A percentile compares a stretch with the other conserved stretches of the same genome.
Evolutionary conservation across 2,329 filamentous ascomycete genomes (phyloP).

Genomic region (Penicillium sp.): DNA sequence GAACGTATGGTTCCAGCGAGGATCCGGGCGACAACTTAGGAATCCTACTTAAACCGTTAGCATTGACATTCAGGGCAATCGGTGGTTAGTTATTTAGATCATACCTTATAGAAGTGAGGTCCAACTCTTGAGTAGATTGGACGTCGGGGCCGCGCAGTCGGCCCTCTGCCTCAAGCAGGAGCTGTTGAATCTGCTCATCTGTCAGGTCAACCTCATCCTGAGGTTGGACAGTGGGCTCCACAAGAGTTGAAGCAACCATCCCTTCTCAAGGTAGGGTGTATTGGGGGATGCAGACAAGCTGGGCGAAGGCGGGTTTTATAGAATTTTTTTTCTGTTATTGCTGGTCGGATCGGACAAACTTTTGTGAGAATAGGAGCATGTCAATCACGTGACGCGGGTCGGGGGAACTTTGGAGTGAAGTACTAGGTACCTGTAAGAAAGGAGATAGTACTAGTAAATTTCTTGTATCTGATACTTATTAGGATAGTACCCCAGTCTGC

Average conservation of each 20-base stretch:
- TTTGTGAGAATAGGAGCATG: conserved; percentile 12
- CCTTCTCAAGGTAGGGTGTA: conserved; percentile 16
- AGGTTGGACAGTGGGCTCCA: conserved; percentile 16
- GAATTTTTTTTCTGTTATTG: conserved; percentile 26
- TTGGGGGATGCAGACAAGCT: conserved; percentile 5
- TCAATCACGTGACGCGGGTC: conserved; percentile 1
- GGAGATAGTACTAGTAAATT: not conserved
- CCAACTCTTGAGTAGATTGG: conserved; percentile 20
- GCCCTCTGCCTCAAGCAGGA: conserved; percentile 66
- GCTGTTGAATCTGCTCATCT: conserved; percentile 66
- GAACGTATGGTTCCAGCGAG: conserved; percentile 59
- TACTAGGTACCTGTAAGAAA: not conserved
- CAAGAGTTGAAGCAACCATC: conserved; percentile 22
- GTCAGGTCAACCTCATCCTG: conserved; percentile 53
- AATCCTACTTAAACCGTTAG: conserved; percentile 41
- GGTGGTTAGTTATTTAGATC: not conserved
- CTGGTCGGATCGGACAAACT: conserved; percentile 27
- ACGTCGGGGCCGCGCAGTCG: conserved; percentile 51
- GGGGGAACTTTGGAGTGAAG: not conserved
- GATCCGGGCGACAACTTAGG: conserved; percentile 55
- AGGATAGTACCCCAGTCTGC: not conserved
- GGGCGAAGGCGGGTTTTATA: conserved; percentile 19
- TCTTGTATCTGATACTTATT: not conserved
- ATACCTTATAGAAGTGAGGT: conserved; percentile 22
- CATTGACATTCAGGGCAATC: not conserved